These are phyloP conservation scores for Scheffersomyces titani DNA, from an alignment of 1,139 yeast genomes.

Conservation along the genomic window DNA sequence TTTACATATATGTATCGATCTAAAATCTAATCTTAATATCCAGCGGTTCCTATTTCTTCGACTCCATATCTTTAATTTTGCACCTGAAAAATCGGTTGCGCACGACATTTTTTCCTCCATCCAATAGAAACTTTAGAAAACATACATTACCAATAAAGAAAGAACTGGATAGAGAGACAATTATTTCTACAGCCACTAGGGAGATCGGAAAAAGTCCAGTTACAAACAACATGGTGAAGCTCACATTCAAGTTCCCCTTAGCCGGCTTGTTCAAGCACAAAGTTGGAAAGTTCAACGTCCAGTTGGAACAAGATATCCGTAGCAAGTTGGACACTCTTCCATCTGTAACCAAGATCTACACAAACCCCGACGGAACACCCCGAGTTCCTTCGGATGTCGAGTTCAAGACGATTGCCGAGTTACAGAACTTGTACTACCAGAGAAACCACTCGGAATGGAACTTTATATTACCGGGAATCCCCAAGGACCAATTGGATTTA, in stretches of 20 bases:
- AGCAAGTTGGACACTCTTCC: conserved; percentile 50
- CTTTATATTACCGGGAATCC: conserved; percentile 55
- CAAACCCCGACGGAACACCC: conserved; percentile 77
- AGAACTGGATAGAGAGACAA: not conserved
- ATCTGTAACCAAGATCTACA: conserved; percentile 60
- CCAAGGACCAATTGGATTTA: conserved; percentile 57
- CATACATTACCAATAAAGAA: not conserved
- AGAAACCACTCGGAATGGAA: conserved; percentile 66
- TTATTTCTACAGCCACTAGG: not conserved
- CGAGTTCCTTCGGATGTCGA: conserved; percentile 72
- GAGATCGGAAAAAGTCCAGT: not conserved
- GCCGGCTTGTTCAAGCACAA: conserved; percentile 40
- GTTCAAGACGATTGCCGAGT: conserved; percentile 71
- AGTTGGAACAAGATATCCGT: conserved; percentile 47
- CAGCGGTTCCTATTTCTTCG: not conserved
- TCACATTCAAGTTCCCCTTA: conserved; percentile 46
- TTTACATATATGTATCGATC: not conserved
- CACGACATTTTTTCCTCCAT: not conserved
- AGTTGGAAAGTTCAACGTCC: conserved; percentile 40
- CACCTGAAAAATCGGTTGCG: not conserved
- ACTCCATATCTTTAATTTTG: not conserved
- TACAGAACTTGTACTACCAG: conserved; percentile 61
- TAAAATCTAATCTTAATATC: not conserved
- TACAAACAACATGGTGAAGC: conserved; percentile 31
- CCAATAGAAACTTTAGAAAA: not conserved